phyloP scores from a whole-genome alignment of 352 stramenopile species.

The Pythium coloratum region DNA sequence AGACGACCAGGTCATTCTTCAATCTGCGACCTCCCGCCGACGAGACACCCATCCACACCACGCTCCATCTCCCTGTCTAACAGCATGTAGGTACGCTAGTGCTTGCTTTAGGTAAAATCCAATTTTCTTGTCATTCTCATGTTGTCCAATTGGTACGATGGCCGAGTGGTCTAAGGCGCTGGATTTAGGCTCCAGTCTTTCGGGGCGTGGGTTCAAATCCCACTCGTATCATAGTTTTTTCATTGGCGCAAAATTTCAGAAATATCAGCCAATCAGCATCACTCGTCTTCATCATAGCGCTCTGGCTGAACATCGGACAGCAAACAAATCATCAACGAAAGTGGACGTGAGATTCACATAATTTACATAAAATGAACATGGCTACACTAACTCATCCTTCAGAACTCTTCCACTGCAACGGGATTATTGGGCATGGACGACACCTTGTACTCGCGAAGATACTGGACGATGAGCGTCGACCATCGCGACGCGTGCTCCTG shows the following conservation, averaged over 20 bases:
- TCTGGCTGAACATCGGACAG: too few species aligned
- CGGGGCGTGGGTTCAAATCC: constrained; percentile 32
- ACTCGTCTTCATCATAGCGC: too few species aligned
- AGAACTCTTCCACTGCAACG: not conserved
- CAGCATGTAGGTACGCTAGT: too few species aligned
- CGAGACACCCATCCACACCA: too few species aligned
- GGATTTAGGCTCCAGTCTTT: constrained; percentile 33
- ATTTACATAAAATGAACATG: not conserved
- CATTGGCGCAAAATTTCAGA: constrained; percentile 8
- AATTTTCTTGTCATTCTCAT: not conserved
- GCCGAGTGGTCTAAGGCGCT: constrained; percentile 32
- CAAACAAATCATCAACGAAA: too few species aligned
- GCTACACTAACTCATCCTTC: not conserved
- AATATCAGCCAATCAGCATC: constrained; percentile 10
- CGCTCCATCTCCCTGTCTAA: too few species aligned
- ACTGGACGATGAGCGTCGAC: not conserved
- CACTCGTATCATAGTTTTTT: constrained; percentile 30
- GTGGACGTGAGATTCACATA: too few species aligned
- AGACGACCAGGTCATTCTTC: not conserved
- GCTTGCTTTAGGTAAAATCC: not conserved
- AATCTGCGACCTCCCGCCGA: not conserved
- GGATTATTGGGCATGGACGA: not conserved
- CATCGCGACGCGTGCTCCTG: not conserved
- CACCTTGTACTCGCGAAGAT: not conserved
- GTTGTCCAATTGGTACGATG: constrained; percentile 22